Evolutionary conservation across 2,329 filamentous ascomycete species (phyloP).

Genomic region (Colletotrichum plurivorum): DNA sequence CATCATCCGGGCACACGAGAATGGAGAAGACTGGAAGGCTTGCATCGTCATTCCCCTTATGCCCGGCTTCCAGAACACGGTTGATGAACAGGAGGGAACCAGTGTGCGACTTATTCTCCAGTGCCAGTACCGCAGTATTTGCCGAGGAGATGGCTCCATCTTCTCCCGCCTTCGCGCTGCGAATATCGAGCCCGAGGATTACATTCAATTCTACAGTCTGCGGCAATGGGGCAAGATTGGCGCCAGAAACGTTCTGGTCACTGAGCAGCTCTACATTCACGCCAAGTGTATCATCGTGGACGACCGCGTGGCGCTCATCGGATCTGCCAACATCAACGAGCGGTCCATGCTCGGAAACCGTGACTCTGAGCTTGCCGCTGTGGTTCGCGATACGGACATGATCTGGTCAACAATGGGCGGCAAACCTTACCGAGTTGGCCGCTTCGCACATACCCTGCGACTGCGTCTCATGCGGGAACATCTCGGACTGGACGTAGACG

Average conservation of each 20-base stretch:
- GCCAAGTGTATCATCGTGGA: conserved; percentile 98
- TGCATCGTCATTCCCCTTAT: conserved; percentile 94
- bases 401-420: conserved; percentile 93
- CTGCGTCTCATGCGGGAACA: conserved; percentile 97
- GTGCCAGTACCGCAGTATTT: conserved; percentile 97
- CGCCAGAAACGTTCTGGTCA: conserved; percentile 81
- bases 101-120: conserved; percentile 97
- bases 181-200: conserved; percentile 93
- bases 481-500: conserved; percentile 94
- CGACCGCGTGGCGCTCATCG: conserved; percentile 92
- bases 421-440: conserved; percentile 88
- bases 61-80: conserved; percentile 98
- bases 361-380: conserved; percentile 91
- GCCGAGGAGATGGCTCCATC: conserved; percentile 90
- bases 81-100: conserved; percentile 93
- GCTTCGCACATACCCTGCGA: conserved; percentile 92
- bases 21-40: conserved; percentile 91
- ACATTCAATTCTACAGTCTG: conserved; percentile 94
- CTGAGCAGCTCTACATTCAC: conserved; percentile 98
- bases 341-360: conserved; percentile 92
- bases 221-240: conserved; percentile 94
- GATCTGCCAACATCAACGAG: conserved; percentile 98
- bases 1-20: conserved; percentile 85
- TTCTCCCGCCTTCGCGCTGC: conserved; percentile 85
- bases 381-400: conserved; percentile 94